Percentiles rank a stretch among this genome's conserved stretches.
Conservation (phyloP, 1,139 yeast genomes). For the Protomyces inundatus region DNA sequence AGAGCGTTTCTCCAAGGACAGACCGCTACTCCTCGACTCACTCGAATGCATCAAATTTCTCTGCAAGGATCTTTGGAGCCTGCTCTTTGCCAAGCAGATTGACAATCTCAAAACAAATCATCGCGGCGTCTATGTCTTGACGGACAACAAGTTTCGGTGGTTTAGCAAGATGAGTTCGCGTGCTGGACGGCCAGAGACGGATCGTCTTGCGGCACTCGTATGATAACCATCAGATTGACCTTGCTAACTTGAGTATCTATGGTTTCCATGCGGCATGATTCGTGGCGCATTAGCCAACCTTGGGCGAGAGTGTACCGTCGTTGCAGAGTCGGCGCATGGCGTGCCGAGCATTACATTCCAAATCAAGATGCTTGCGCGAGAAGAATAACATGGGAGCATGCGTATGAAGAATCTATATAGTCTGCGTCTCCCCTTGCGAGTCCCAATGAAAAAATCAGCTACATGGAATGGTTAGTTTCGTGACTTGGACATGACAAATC, state of each 20-base stretch:
- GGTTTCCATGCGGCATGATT: constrained; percentile 80
- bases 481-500: background rate
- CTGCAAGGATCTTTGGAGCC: constrained; percentile 86
- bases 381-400: constrained; percentile 21
- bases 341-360: constrained; percentile 68
- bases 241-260: constrained; percentile 45
- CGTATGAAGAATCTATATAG: background rate
- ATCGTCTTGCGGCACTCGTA: background rate
- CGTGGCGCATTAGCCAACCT: constrained; percentile 70
- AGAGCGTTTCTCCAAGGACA: constrained; percentile 58
- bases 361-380: constrained; percentile 49
- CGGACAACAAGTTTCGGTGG: constrained; percentile 59
- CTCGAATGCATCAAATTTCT: constrained; percentile 84
- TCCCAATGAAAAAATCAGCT: background rate
- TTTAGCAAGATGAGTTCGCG: constrained; percentile 55
- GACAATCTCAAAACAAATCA: constrained; percentile 90
- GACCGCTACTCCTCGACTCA: constrained; percentile 52
- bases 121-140: constrained; percentile 65
- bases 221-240: background rate
- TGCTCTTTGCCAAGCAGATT: constrained; percentile 75
- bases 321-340: constrained; percentile 32
- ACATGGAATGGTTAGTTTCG: background rate
- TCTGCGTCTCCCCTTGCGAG: background rate
- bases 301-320: constrained; percentile 41
- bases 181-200: constrained; percentile 37